phyloP scores from a whole-genome alignment of 306 rosid genomes.

The Argentina anserina region DNA sequence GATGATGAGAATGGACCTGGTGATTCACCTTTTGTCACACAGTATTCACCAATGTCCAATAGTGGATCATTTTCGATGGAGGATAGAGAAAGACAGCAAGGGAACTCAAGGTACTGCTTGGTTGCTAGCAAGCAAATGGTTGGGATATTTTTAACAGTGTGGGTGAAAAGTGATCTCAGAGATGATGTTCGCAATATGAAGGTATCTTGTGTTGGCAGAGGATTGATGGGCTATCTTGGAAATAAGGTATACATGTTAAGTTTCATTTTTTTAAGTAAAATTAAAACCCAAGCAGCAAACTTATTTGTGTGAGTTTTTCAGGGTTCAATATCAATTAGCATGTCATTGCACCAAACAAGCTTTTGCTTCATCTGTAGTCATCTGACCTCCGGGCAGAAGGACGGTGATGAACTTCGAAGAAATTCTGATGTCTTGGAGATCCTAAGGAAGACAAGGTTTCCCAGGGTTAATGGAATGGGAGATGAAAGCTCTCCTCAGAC shows the following conservation, averaged over 20 bases:
- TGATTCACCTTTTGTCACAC: slow-evolving; percentile 59
- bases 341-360: slow-evolving; percentile 96
- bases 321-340: slow-evolving; percentile 98
- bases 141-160: slow-evolving; percentile 81
- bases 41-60: slow-evolving; percentile 60
- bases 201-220: slow-evolving; percentile 97
- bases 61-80: slow-evolving; percentile 61
- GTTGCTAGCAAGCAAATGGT: slow-evolving; percentile 99
- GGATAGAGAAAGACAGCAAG: slow-evolving; percentile 68
- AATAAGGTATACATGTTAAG: slow-evolving; percentile 62
- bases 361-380: slow-evolving; percentile 98
- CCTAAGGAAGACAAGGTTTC: slow-evolving; percentile 89
- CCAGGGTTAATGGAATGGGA: slow-evolving; percentile 56
- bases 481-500: slow-evolving; percentile 72
- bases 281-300: slow-evolving; percentile 11
- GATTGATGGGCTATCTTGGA: slow-evolving; percentile 98
- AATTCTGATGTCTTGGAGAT: slow-evolving; percentile 97
- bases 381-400: slow-evolving; percentile 97
- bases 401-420: slow-evolving; percentile 92
- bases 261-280: background rate
- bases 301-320: slow-evolving; percentile 50
- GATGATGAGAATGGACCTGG: slow-evolving; percentile 77
- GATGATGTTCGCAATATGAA: slow-evolving; percentile 75
- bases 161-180: slow-evolving; percentile 83
- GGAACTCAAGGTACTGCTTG: slow-evolving; percentile 77